Evolutionary conservation across 441 rosid genomes (phyloP), one percentile per base, ranked within the genome.

Genomic region (Gossypium schwendimanii): DNA sequence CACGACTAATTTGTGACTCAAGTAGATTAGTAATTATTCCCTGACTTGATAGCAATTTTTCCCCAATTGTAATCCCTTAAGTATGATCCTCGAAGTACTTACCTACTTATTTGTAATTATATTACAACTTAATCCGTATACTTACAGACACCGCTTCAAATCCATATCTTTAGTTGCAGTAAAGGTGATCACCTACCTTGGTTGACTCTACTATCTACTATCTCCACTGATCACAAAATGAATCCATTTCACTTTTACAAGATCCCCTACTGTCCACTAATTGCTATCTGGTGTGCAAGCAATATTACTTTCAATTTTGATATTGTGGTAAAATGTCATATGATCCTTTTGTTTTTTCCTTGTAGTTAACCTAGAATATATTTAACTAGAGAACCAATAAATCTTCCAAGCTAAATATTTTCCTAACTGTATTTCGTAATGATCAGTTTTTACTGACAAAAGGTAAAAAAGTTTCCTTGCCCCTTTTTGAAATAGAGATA

Each of bases 181-280:
- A 36, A 36, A 36, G 41, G 41, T 8, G 41, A 36, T 36, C 41
- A 36, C 41, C 10, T 36, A 39, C 44, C 3, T 2, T 39, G 0
- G 11, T 39, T 39, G 44, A 8, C 44, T 2, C 44, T 39, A 2
- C 11, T 39, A 0, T 8, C 44, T 39, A 39, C 3, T 39, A 1
- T 39, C 44, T 39, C 44, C 3, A 71, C 76, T 79, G 70, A 78
- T 77, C 78, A 80, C 77, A 41, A 70, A 65, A 73, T 73, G 71
- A 79, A 79, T 76, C 54, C 78, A 70, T 73, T 62, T 76, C 69
- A 66, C 77, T 78, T 81, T 76, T 78, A 73, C 60, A 63, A 75
- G 80, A 83, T 81, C 74, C 78, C 73, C 14, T 66, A n/a, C 17
- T 50, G 11, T n/a, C 69, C 76, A 69, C 74, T 76, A 67, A 79